phyloP scores from a whole-genome alignment of 2,329 filamentous ascomycete genomes.

The Pseudogymnoascus sp. region DNA sequence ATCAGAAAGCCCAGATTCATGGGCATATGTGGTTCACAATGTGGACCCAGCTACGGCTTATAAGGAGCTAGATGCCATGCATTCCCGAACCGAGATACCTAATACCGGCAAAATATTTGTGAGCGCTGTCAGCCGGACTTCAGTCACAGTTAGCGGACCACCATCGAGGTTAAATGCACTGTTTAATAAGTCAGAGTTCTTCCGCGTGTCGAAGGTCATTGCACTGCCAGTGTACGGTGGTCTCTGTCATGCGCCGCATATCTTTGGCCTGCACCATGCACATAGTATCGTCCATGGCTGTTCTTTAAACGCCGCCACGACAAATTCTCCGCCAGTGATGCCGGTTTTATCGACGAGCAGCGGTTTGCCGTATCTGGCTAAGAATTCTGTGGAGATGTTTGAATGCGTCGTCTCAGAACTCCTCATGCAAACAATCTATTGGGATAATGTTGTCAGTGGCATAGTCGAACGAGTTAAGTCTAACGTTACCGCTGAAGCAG shows the following conservation, averaged over 20 bases:
- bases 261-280: not conserved
- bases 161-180: not conserved
- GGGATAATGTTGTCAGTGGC: conserved; percentile 4
- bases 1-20: not conserved
- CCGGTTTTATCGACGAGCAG: not conserved
- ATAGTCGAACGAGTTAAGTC: not conserved
- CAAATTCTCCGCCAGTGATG: not conserved
- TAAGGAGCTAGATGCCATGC: not conserved
- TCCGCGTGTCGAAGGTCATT: not conserved
- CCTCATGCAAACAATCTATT: not conserved
- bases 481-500: not conserved
- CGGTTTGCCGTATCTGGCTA: not conserved
- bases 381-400: not conserved
- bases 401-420: not conserved
- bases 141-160: not conserved
- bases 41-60: not conserved
- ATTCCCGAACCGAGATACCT: not conserved
- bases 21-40: not conserved
- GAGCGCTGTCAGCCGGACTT: not conserved
- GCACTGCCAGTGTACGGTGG: not conserved
- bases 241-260: not conserved
- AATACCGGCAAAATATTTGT: not conserved
- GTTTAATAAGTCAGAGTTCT: not conserved
- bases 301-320: not conserved
- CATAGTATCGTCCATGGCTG: not conserved